Evolutionary conservation across 352 stramenopile genomes (phyloP), one percentile per base, ranked within the genome.

Genomic region (Blastocystis sp.): DNA sequence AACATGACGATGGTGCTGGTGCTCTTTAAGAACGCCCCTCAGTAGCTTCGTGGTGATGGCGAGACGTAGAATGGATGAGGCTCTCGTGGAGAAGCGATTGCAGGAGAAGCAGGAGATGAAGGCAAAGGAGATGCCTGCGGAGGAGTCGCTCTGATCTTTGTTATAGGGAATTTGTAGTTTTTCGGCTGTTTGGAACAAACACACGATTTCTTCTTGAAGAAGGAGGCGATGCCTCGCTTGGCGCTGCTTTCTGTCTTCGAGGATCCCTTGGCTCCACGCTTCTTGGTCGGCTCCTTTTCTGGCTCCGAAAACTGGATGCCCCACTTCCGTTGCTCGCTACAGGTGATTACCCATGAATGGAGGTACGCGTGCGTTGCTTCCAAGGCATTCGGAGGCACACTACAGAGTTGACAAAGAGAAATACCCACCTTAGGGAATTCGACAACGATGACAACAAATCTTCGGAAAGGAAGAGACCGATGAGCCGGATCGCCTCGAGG

Each of bases 1-100:
- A 91, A 91, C 67, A 91, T 91, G 88, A 89, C 77, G 40, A 87
- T 88, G 27, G 87, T 91, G 24, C 56, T 91, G n/a, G 89, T 91
- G 18, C 56, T 79, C 24, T 88, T 91, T 65, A 67, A 84, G 40
- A 86, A 77, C 53, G 87, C 87, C 44, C 87, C 87, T 36, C 71
- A 77, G 57, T 85, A 61, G 27, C 21, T 11, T 48, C 27, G 14
- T 18, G 11, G 38, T 40, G 16, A 32, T 11, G 11, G 32, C 40
- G 69, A 81, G 7, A n/a, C 21, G 69, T 81, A 81, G 69, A 81
- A 14, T 40, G 53, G 51, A 81, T 48, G 69, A 75, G 32, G 36
- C 18, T 6, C 36, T 75, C 3, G 24, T 34, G n/a, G 63, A 75
- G 21, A 48, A 75, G 16, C n/a, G 32, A 51, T 34, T 75, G 24